Conservation (phyloP, 2,329 filamentous ascomycete genomes). For the Alternaria sp. region DNA sequence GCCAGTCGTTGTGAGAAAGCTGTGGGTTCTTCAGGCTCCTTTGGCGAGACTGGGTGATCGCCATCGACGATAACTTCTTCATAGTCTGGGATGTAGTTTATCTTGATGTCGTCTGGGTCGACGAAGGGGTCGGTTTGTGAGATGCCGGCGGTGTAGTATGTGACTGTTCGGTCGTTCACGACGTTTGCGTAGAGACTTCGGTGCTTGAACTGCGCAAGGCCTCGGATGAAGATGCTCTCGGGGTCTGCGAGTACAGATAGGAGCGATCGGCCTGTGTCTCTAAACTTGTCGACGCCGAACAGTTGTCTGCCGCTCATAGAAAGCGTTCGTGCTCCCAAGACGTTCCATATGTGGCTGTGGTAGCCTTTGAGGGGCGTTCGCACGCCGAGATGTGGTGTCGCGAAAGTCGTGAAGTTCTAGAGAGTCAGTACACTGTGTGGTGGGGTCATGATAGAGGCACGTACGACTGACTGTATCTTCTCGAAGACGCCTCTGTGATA, state of each 20-base stretch:
- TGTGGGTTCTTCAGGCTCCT: conserved; percentile 45
- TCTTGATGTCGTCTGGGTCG: conserved; percentile 70
- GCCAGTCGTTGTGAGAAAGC: conserved; percentile 49
- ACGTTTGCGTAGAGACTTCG: conserved; percentile 86
- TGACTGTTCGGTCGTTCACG: conserved; percentile 81
- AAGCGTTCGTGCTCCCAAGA: conserved; percentile 80
- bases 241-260: conserved; percentile 83
- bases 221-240: conserved; percentile 84
- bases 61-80: conserved; percentile 79
- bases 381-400: conserved; percentile 73
- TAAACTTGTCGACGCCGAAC: conserved; percentile 86
- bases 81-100: conserved; percentile 78
- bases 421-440: conserved; percentile 18
- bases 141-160: conserved; percentile 84
- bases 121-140: conserved; percentile 79
- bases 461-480: conserved; percentile 77
- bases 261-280: conserved; percentile 81
- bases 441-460: conserved; percentile 50
- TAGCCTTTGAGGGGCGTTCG: conserved; percentile 55
- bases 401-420: conserved; percentile 94
- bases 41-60: conserved; percentile 64
- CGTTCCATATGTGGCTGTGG: conserved; percentile 68
- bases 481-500: conserved; percentile 83
- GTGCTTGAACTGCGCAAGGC: conserved; percentile 76
- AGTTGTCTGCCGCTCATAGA: conserved; percentile 86